These are phyloP conservation scores for Diplodia seriata DNA, from an alignment of 2,329 filamentous ascomycete genomes.

Conservation along the genomic window DNA sequence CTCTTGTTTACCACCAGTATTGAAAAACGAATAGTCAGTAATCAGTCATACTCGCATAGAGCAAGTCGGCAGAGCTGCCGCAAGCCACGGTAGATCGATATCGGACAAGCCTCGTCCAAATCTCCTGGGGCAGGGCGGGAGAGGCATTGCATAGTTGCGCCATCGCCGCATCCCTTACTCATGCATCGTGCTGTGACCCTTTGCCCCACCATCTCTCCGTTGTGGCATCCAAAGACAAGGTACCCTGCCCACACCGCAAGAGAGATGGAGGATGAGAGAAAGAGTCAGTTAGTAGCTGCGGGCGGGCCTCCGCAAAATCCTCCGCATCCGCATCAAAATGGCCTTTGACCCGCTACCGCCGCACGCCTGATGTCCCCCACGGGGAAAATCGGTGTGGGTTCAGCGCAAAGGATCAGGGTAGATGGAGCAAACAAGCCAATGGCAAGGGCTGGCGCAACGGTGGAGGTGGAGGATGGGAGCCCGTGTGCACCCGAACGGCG, in stretches of 20 bases:
- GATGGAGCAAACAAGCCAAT: conserved; percentile 1
- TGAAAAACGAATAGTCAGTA: conserved; percentile 3
- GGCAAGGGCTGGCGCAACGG: neutral
- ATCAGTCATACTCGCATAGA: neutral
- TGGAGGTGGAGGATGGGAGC: neutral
- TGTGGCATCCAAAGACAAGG: neutral
- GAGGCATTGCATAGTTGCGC: conserved; percentile 1
- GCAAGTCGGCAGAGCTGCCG: neutral
- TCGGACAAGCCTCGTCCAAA: conserved; percentile 2
- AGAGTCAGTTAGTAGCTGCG: neutral
- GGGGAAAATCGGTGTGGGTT: conserved; percentile 15
- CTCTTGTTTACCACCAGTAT: neutral
- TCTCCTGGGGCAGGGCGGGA: neutral
- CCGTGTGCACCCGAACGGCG: conserved; percentile 1
- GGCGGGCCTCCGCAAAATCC: conserved; percentile 13
- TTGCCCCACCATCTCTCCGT: neutral
- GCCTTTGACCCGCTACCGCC: neutral
- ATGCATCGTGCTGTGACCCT: conserved; percentile 8
- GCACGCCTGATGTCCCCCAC: neutral
- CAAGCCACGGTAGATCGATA: neutral
- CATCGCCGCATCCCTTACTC: neutral
- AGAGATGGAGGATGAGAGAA: neutral
- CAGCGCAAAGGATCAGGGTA: neutral
- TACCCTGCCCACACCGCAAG: neutral
- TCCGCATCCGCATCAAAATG: neutral